Percentiles rank a stretch among this genome's conserved stretches.
These are phyloP conservation scores for Akanthomyces dipterigenus DNA, from an alignment of 2,329 filamentous ascomycete species.

Conservation along the genomic window DNA sequence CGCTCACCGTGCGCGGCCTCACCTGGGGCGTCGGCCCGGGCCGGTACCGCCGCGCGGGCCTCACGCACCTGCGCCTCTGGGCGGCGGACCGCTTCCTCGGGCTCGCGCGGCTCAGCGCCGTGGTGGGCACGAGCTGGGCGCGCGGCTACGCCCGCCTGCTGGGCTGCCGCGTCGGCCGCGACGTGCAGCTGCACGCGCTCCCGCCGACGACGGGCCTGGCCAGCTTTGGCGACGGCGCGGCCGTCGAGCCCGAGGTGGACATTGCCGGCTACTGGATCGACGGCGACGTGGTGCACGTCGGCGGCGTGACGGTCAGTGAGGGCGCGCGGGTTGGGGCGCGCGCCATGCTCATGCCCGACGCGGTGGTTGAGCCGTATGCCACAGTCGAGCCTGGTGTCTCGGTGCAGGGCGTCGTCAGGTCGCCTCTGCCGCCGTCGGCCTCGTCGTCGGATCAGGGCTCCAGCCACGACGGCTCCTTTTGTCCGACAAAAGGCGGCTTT, in stretches of 20 bases:
- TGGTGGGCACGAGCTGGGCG: conserved; percentile 17
- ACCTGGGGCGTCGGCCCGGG: conserved; percentile 15
- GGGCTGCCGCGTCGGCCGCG: conserved; percentile 16
- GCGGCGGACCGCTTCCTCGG: conserved; percentile 14
- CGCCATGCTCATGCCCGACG: conserved; percentile 15
- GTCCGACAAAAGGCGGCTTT: neutral
- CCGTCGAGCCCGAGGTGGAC: conserved; percentile 18
- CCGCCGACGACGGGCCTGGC: conserved; percentile 16
- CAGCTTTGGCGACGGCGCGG: conserved; percentile 16
- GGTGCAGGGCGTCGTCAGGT: conserved; percentile 13
- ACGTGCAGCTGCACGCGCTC: conserved; percentile 17
- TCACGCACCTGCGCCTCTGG: conserved; percentile 17
- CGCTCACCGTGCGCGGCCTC: conserved; percentile 8
- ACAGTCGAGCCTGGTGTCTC: conserved; percentile 13
- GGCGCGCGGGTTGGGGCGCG: conserved; percentile 17
- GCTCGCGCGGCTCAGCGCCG: conserved; percentile 7
- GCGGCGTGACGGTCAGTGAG: conserved; percentile 14
- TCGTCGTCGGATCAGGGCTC: neutral
- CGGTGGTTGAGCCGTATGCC: conserved; percentile 15
- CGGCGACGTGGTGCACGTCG: conserved; percentile 17
- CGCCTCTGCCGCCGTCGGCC: conserved; percentile 2
- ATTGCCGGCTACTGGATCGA: conserved; percentile 19
- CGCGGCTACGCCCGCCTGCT: conserved; percentile 15
- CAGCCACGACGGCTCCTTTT: neutral
- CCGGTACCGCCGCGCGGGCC: conserved; percentile 15